Evolutionary conservation across 2,329 filamentous ascomycete genomes (phyloP), one percentile per base, ranked within the genome.

Genomic region (Ilyonectria robusta): DNA sequence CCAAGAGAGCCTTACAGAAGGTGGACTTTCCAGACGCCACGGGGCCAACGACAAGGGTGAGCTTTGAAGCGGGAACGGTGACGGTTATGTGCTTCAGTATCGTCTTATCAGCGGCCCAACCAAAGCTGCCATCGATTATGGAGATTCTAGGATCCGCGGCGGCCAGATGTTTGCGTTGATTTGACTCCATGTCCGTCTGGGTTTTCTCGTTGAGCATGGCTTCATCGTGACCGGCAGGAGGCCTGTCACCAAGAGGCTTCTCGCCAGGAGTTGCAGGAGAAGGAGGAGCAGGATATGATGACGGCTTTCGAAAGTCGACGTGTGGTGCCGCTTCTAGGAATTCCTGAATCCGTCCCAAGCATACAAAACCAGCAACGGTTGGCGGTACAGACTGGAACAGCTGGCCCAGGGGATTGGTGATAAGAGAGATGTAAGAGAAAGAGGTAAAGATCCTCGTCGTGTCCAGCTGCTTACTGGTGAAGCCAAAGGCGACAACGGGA

Each of bases 341-440:
- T 0, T 60, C 68, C 46, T 83, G 81, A 1, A 84, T 78, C 2
- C 81, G 76, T 21, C 68, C 64, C 9, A 80, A 58, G 56, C 81
- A 82, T 1, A 77, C 71, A 19, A 83, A 44, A 0, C 73, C 77
- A 0, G 79, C 72, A 11, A 82, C 66, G 0, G 82, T 46, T 0
- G 37, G 29, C 0, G 81, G 80, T 2, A 82, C 65, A 2, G 58
- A 65, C 46, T 82, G 78, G 10, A 83, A 78, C 0, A 83, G 50
- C 2, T 50, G 33, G 1, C 69, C 54, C 0, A 84, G 66, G 0
- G 82, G 82, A 1, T 65, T 59, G 0, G 78, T 74, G 1, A 84
- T 67, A 0, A 84, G 74, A 0, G 76, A 57, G 6, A 83, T 67
- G 53, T 79, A 80, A 0, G 81, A 78, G 0, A 83, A 17, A 0